Base-by-base conservation (phyloP, 2,329 filamentous ascomycete species). In the Aspergillus aculeatus region DNA sequence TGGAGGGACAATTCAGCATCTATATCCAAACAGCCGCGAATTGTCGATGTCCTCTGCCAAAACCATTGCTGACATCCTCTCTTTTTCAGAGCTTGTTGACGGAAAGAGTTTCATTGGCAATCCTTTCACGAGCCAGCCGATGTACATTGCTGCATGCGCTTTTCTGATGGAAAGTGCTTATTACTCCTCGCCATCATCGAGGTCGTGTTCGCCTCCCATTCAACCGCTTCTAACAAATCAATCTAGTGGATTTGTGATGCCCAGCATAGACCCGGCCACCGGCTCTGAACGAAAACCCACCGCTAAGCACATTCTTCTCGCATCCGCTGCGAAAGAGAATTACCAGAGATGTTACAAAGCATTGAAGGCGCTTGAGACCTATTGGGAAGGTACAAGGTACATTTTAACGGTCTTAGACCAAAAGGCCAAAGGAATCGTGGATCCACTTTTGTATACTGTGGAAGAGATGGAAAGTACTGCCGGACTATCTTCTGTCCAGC, bases 71-170 rank as follows among this genome's bases (percentile, higher is more conserved):
- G 92, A 96, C 68, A 96, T 96, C 16, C 77, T 96, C 9, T 89
- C 90, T 1, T 96, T 96, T 73, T 90, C 91, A 0, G 91, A 96
- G 70, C 78, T 96, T 10, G 91, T 95, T 54, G 91, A 96, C 72
- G 87, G 90, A 0, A 92, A 91, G 72, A 93, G 91, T 66, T 91
- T 93, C 58, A 88, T 93, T 35, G 91, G 91, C 1, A 96, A 95
- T 61, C 92, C 92, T 0, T 96, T 96, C 65, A 95, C 91, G 0
- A 92, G 89, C 51, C 92, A 96, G 73, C 92, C 92, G 0, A 96
- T 96, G 69, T 96, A 96, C 68, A 94, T 96, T 61, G 92, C 92
- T 0, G 92, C 91, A 0, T 96, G 91, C 70, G 92, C 92, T 0
- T 96, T 96, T 67, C 78, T 96, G 16, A 91, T 92, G 78, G 92